Base-by-base conservation (phyloP, 1,284 basidiomycete genomes). In the Gastroboletus turbinatus region DNA sequence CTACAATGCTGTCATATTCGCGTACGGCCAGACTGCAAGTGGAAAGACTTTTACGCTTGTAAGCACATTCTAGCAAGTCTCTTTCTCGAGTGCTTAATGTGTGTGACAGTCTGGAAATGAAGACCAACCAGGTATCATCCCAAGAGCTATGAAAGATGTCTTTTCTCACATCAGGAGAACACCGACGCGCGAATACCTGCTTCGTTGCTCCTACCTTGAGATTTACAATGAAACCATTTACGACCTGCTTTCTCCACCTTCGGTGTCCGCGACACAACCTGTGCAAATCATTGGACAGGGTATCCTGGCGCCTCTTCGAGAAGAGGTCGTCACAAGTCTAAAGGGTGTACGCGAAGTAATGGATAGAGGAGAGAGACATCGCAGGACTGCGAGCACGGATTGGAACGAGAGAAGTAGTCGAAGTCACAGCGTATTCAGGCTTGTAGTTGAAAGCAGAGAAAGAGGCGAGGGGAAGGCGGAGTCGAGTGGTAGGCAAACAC, bases 191-290 rank as follows among this genome's bases (percentile, higher is more conserved):
- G 96, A 98, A 73, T 98, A 95, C 72, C 83, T 99, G 14, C 82
- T 99, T 1, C 86, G 96, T 11, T 96, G 94, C 62, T 94, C 92
- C 4, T 98, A 98, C 70, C 84, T 98, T 44, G 96, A 98, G 67
- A 94, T 98, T 52, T 98, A 98, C 78, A 99, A 99, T 73, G 96
- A 99, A 73, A 82, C 85, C 0, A 90, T 99, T 58, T 84, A 93
- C 60, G 95, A 96, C 67, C 76, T 95, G 4, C 83, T 96, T 29
- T 88, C 92, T 2, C 90, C 92, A 0, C 82, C 85, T 25, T 70
- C 71, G 6, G 83, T 83, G 17, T 82, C 80, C 2, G 79, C 80
- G n/a, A 78, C 82, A 17, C 82, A 83, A 55, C 83, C 83, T 3
- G 88, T 91, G 1, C 85, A 89, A 61, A 82, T 92, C 10, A 83